Percentiles rank a stretch among this genome's conserved stretches.
phyloP scores from a whole-genome alignment of 202 grass and related monocot genomes.

The Alloteropsis angusta region DNA sequence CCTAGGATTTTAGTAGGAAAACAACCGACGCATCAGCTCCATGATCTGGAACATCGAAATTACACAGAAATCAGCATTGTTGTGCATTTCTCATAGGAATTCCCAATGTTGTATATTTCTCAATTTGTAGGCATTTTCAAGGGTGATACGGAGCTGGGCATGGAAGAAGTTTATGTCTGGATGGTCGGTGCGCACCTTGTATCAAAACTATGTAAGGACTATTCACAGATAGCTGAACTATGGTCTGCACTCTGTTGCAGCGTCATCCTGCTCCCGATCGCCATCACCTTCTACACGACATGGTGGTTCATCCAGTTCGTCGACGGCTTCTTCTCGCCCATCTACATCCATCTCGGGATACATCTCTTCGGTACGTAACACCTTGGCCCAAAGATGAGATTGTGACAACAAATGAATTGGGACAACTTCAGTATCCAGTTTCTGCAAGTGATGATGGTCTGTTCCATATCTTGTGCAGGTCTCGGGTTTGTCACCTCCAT shows the following conservation, averaged over 20 bases:
- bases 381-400: background rate
- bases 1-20: background rate
- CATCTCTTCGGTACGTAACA: slow-evolving; percentile 45
- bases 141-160: slow-evolving; percentile 64
- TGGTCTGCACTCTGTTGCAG: background rate
- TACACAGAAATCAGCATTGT: background rate
- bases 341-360: slow-evolving; percentile 65
- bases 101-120: no score
- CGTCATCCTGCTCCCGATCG: slow-evolving; percentile 67
- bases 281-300: slow-evolving; percentile 69
- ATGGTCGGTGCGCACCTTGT: slow-evolving; percentile 30
- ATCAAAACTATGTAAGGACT: background rate
- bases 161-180: slow-evolving; percentile 79
- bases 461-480: slow-evolving; percentile 11
- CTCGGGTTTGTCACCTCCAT: slow-evolving; percentile 68
- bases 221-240: background rate
- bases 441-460: background rate
- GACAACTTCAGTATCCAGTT: no score
- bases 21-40: background rate
- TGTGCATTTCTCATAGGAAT: no score
- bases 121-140: slow-evolving; percentile 63
- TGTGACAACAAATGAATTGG: background rate
- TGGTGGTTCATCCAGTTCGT: slow-evolving; percentile 78
- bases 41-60: background rate
- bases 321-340: slow-evolving; percentile 71